Percentiles rank a stretch among this genome's conserved stretches.
Conservation (phyloP, 257 asterid species). For the Rehmannia glutinosa region DNA sequence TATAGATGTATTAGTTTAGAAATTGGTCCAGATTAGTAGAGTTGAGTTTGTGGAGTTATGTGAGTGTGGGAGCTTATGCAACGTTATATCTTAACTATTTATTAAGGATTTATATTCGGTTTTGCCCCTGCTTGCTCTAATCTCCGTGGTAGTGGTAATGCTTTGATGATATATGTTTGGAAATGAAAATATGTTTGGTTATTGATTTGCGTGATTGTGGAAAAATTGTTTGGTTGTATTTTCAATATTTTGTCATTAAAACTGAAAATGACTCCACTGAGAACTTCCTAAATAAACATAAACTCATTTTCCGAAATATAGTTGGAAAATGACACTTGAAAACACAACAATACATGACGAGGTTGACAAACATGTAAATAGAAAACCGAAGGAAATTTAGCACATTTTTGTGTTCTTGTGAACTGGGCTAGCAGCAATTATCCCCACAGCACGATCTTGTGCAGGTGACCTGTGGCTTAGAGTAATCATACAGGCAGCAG, state of each 20-base stretch:
- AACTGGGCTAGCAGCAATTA: conserved; percentile 27
- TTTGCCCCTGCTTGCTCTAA: background rate
- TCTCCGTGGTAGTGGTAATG: no score
- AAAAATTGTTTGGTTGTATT: no score
- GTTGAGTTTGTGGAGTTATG: conserved; percentile 7
- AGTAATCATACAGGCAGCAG: conserved; percentile 32
- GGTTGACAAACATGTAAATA: background rate
- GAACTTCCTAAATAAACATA: no score
- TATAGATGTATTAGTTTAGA: conserved; percentile 23
- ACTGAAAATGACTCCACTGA: no score
- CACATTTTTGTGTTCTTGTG: background rate
- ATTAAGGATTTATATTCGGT: conserved; percentile 15
- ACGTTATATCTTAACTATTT: conserved; percentile 10
- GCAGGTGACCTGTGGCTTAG: conserved; percentile 27
- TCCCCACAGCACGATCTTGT: conserved; percentile 25
- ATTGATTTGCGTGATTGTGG: no score
- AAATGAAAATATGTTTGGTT: no score
- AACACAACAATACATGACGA: no score
- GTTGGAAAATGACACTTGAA: no score
- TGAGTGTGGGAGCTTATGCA: conserved; percentile 12
- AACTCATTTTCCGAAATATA: no score
- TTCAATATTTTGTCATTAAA: no score
- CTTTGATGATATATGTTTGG: no score
- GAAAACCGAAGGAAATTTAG: background rate
- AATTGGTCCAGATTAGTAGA: conserved; percentile 11